Percentiles rank a stretch among this genome's conserved stretches.
phyloP scores from a whole-genome alignment of 1,284 basidiomycete genomes.

The Papiliotrema nemorosa region DNA sequence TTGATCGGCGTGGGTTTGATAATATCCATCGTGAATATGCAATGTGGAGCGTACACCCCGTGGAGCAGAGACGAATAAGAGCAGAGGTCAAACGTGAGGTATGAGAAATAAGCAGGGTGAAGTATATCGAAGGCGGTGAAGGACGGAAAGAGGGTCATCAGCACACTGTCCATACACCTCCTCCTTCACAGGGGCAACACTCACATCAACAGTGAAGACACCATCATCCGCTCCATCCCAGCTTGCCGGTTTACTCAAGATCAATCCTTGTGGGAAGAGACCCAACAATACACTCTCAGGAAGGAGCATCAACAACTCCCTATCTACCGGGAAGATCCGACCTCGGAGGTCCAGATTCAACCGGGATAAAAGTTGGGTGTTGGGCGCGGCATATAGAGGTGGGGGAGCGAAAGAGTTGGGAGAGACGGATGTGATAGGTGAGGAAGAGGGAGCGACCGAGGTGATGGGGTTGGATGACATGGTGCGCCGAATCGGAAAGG shows the following conservation, averaged over 20 bases:
- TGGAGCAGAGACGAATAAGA: not conserved
- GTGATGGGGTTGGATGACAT: slow-evolving; percentile 44
- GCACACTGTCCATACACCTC: not conserved
- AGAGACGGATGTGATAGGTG: no score
- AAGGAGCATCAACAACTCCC: slow-evolving; percentile 97
- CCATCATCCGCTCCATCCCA: slow-evolving; percentile 82
- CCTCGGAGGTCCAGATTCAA: slow-evolving; percentile 91
- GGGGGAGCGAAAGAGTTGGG: slow-evolving; percentile 6
- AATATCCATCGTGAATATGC: no score
- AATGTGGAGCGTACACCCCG: not conserved
- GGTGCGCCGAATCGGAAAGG: slow-evolving; percentile 9
- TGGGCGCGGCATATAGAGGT: slow-evolving; percentile 20
- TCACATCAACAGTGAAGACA: slow-evolving; percentile 90
- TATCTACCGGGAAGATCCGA: slow-evolving; percentile 86
- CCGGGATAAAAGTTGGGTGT: slow-evolving; percentile 68
- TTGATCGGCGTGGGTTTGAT: not conserved
- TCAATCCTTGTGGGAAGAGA: slow-evolving; percentile 94
- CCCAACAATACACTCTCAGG: slow-evolving; percentile 96
- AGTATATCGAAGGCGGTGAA: not conserved
- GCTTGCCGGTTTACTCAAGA: slow-evolving; percentile 75
- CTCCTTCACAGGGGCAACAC: slow-evolving; percentile 46
- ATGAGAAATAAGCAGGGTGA: not conserved
- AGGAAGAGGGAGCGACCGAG: slow-evolving; percentile 50
- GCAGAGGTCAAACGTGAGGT: not conserved
- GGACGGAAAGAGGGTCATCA: not conserved